Evolutionary conservation across 2,329 filamentous ascomycete species (phyloP).

Genomic region (Cytospora piceicola): DNA sequence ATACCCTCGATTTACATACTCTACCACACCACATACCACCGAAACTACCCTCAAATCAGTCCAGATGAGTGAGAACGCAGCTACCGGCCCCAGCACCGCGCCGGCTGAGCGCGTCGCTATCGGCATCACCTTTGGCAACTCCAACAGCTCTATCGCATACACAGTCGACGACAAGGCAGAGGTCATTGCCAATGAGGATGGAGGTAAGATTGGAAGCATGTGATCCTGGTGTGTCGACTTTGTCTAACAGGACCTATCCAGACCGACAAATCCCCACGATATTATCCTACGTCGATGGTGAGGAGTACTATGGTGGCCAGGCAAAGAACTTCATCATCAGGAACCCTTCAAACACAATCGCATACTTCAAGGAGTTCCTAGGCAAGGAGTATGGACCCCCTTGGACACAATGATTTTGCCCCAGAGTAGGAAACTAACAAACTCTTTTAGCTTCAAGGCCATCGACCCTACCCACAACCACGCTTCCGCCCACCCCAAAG

Average conservation of each 20-base stretch:
- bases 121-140: slow-evolving; percentile 97
- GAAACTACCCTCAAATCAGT: background rate
- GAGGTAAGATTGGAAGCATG: slow-evolving; percentile 63
- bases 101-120: slow-evolving; percentile 73
- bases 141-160: slow-evolving; percentile 95
- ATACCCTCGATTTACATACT: slow-evolving; percentile 27
- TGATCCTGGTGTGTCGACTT: background rate
- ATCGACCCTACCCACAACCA: slow-evolving; percentile 97
- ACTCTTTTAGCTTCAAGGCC: slow-evolving; percentile 73
- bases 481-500: slow-evolving; percentile 85
- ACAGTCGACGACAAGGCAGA: slow-evolving; percentile 93
- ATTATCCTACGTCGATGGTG: slow-evolving; percentile 91
- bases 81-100: slow-evolving; percentile 49
- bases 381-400: slow-evolving; percentile 78
- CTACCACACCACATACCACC: background rate
- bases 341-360: slow-evolving; percentile 90
- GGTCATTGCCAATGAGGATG: slow-evolving; percentile 98
- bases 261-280: slow-evolving; percentile 97
- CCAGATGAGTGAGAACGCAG: slow-evolving; percentile 53
- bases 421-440: slow-evolving; percentile 30
- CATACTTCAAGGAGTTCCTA: slow-evolving; percentile 94
- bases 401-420: background rate
- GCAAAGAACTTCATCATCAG: slow-evolving; percentile 92
- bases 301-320: slow-evolving; percentile 95
- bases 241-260: slow-evolving; percentile 41